phyloP scores from a whole-genome alignment of 1,139 yeast genomes.

The Candida dubliniensis region DNA sequence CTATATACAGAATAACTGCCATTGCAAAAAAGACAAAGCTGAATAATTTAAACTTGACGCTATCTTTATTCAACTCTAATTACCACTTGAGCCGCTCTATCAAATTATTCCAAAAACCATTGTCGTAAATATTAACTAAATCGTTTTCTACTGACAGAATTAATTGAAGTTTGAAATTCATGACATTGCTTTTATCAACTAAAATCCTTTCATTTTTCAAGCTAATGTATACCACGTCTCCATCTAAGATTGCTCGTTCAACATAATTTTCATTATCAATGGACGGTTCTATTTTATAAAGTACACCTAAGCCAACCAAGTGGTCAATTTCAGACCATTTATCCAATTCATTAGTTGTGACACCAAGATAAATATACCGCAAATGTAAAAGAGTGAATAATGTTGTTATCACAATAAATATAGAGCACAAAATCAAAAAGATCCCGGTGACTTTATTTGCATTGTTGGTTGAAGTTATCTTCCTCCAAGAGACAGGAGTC shows the following conservation, averaged over 20 bases:
- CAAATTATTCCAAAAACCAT: conserved; percentile 56
- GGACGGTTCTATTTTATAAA: conserved; percentile 22
- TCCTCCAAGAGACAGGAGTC: conserved; percentile 20
- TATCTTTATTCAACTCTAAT: neutral
- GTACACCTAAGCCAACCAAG: conserved; percentile 43
- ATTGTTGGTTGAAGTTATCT: conserved; percentile 29
- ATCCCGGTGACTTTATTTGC: conserved; percentile 50
- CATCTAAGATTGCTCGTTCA: conserved; percentile 15
- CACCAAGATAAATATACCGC: conserved; percentile 68
- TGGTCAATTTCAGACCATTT: conserved; percentile 81
- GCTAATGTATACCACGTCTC: conserved; percentile 26
- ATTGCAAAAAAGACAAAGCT: no score
- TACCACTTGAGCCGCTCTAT: conserved; percentile 19
- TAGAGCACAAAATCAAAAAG: conserved; percentile 51
- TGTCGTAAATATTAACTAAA: conserved; percentile 65
- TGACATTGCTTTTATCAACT: conserved; percentile 11
- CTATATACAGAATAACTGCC: no score
- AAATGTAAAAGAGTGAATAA: conserved; percentile 65
- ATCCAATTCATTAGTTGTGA: conserved; percentile 84
- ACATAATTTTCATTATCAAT: conserved; percentile 16
- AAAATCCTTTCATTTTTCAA: conserved; percentile 25
- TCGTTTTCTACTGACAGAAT: conserved; percentile 44
- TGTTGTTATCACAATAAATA: conserved; percentile 53
- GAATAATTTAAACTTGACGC: neutral
- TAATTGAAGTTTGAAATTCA: conserved; percentile 19